phyloP scores from a whole-genome alignment of 78 protist genomes.

The Dictyostelium purpureum region DNA sequence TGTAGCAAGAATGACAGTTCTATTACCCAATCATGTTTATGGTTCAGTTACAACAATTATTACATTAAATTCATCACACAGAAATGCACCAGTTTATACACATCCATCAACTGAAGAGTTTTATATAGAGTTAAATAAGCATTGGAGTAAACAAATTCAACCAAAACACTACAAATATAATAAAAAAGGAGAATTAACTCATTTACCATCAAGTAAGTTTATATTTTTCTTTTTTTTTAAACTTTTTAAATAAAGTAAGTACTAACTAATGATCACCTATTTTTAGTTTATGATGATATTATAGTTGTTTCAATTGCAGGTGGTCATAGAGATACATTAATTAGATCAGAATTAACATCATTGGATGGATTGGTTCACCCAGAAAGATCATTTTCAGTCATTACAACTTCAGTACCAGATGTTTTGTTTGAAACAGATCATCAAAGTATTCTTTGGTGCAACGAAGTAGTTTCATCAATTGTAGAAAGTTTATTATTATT shows the following conservation, averaged over 20 bases:
- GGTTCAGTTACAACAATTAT: constrained; percentile 76
- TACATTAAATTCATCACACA: constrained; percentile 72
- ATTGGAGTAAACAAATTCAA: constrained; percentile 71
- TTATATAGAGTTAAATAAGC: constrained; percentile 48
- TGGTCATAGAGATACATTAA: constrained; percentile 77
- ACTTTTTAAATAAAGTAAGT: not conserved
- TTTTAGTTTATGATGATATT: constrained; percentile 50
- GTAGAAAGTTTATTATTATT: constrained; percentile 28
- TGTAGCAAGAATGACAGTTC: constrained; percentile 67
- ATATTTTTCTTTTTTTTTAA: not conserved
- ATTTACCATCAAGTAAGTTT: constrained; percentile 39
- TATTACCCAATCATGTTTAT: constrained; percentile 63
- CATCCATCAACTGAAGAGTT: constrained; percentile 41
- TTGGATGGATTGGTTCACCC: constrained; percentile 62
- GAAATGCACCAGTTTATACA: constrained; percentile 75
- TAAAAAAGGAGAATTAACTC: constrained; percentile 40
- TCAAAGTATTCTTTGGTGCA: constrained; percentile 81
- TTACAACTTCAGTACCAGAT: constrained; percentile 73
- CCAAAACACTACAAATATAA: constrained; percentile 43
- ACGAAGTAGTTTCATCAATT: constrained; percentile 62
- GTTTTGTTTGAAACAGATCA: constrained; percentile 76
- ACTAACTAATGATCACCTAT: not conserved
- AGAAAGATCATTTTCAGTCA: constrained; percentile 35
- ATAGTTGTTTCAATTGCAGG: constrained; percentile 73
- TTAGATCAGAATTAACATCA: constrained; percentile 67